A percentile compares a stretch with the other conserved stretches of the same genome.
These are phyloP conservation scores for Pichia membranifaciens DNA, from an alignment of 805 yeast genomes.

Conservation along the genomic window DNA sequence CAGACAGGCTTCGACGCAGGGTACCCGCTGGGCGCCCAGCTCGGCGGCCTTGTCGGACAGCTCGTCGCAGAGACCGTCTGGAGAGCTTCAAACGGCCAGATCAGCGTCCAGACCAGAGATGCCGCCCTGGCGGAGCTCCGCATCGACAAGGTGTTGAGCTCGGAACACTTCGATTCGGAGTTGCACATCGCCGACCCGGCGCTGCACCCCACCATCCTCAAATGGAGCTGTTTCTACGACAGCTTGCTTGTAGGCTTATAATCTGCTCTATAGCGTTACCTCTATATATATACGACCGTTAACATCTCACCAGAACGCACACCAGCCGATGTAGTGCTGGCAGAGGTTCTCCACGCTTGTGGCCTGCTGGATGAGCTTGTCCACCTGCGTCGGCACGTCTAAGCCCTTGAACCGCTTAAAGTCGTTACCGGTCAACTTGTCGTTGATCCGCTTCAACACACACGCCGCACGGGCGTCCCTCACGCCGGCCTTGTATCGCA, in stretches of 20 bases:
- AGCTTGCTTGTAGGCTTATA: not conserved
- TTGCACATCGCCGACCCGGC: conserved; percentile 31
- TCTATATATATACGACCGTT: not conserved
- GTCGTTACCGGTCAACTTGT: conserved; percentile 91
- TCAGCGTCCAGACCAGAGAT: conserved; percentile 16
- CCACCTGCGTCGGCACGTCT: conserved; percentile 86
- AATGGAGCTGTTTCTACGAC: conserved; percentile 19
- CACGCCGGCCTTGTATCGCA: conserved; percentile 64
- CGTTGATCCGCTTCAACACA: conserved; percentile 84
- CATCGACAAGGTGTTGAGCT: conserved; percentile 52
- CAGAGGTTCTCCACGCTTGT: conserved; percentile 93
- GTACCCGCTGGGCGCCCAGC: conserved; percentile 64
- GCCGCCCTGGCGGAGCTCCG: conserved; percentile 48
- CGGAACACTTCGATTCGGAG: conserved; percentile 47
- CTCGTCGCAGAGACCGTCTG: conserved; percentile 44
- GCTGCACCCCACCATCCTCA: conserved; percentile 27
- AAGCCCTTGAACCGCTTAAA: conserved; percentile 66
- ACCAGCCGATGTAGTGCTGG: conserved; percentile 98
- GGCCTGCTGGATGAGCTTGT: conserved; percentile 89
- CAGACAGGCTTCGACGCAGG: conserved; percentile 82
- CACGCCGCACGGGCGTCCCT: conserved; percentile 87
- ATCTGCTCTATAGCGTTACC: not conserved
- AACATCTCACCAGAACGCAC: conserved; percentile 82
- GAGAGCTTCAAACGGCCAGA: conserved; percentile 1
- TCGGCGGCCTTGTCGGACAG: conserved; percentile 64